Base-by-base conservation (phyloP, 306 rosid genomes). In the Albizia julibrissin region DNA sequence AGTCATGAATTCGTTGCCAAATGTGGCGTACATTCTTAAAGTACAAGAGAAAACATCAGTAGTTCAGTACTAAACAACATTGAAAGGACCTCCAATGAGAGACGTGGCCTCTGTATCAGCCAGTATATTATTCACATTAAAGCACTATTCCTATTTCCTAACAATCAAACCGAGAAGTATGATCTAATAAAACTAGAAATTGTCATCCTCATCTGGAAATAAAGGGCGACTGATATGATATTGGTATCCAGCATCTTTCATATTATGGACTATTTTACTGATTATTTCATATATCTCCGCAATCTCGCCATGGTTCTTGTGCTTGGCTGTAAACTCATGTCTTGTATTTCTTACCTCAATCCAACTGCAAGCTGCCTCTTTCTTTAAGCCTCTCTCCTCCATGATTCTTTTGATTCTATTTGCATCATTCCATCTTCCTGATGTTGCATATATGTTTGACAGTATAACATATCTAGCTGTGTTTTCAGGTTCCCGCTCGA, bases 401-500 rank as follows among this genome's bases (percentile, higher is more conserved):
- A 85, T 88, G 15, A 88, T 82, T 40, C 31, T 79, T 75, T 91
- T 89, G 80, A 91, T 82, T 79, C 80, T 88, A 72, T 78, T 58
- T 39, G 81, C 89, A 85, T 88, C 88, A 40, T 21, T 37, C 91
- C 90, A 91, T 86, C 85, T 84, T 62, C 90, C 87, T 33, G 84
- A 87, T 26, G 91, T 88, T 76, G 90, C 89, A 89, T 89, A 89
- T 70, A 89, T 81, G 79, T 91, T 91, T 27, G 95, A 84, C 26
- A 91, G 50, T 92, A 91, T 89, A 43, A 89, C 89, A 84, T 88
- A 88, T 70, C 95, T 89, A 27, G 88, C 95, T 1, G 90, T 83
- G 77, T 88, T 91, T 61, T 81, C 62, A 27, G 95, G 91, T 62
- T 91, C 93, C 77, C 85, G 83, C 75, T 82, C 89, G 71, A 89